phyloP scores from a whole-genome alignment of 2,329 filamentous ascomycete genomes.

The Talaromyces sp. region DNA sequence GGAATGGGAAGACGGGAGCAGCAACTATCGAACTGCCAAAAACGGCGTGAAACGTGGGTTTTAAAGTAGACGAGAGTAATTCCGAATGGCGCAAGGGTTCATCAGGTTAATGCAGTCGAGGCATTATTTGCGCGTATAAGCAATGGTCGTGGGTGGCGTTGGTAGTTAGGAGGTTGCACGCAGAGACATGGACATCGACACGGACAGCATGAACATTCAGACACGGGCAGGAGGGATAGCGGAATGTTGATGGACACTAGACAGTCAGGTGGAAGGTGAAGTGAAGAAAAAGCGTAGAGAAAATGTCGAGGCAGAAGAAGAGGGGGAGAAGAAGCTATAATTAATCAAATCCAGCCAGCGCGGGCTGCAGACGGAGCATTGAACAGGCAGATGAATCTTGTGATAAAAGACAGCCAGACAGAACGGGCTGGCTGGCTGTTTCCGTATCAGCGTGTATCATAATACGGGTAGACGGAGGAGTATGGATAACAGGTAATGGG shows the following conservation, averaged over 20 bases:
- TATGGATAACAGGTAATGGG: neutral
- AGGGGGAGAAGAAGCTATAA: slow-evolving; percentile 19
- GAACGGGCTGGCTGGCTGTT: slow-evolving; percentile 6
- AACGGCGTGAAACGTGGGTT: slow-evolving; percentile 10
- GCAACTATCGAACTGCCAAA: slow-evolving; percentile 2
- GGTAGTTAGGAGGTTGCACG: neutral
- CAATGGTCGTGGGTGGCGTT: neutral
- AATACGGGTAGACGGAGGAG: neutral
- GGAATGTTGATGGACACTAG: neutral
- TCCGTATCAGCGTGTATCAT: slow-evolving; percentile 3
- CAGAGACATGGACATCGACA: slow-evolving; percentile 1
- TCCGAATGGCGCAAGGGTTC: neutral
- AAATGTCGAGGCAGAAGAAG: neutral
- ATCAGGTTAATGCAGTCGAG: neutral
- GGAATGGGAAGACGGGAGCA: slow-evolving; percentile 16
- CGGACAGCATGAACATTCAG: neutral
- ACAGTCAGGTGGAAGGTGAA: neutral
- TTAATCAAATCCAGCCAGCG: slow-evolving; percentile 14
- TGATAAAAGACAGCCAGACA: slow-evolving; percentile 13
- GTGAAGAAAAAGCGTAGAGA: neutral
- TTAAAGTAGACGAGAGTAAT: neutral
- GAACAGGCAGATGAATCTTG: slow-evolving; percentile 15
- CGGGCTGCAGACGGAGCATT: slow-evolving; percentile 15
- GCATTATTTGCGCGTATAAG: neutral
- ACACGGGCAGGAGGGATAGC: neutral